Conservation (phyloP, 352 stramenopile species). For the Phytophthora macrochlamydospora region DNA sequence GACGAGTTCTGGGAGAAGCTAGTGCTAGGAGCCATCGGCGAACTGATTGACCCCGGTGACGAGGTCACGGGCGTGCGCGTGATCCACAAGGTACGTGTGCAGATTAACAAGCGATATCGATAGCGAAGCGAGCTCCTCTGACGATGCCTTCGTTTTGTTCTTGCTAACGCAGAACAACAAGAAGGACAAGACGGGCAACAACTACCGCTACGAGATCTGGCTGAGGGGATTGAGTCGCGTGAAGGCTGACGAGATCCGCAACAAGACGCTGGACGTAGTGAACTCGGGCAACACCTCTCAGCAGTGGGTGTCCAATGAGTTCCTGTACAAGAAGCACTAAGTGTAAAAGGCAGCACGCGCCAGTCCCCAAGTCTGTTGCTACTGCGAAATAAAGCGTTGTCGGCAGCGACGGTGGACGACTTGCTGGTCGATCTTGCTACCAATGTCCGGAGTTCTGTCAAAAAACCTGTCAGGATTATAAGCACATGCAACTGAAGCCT, state of each 20-base stretch:
- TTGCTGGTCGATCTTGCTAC: background rate
- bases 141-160: background rate
- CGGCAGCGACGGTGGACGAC: no score
- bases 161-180: constrained; percentile 76
- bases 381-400: no score
- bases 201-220: constrained; percentile 89
- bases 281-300: constrained; percentile 60
- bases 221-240: constrained; percentile 63
- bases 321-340: constrained; percentile 88
- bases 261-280: constrained; percentile 67
- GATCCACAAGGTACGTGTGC: constrained; percentile 82
- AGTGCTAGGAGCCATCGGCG: constrained; percentile 90
- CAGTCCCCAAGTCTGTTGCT: background rate
- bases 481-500: no score
- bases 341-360: constrained; percentile 22
- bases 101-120: background rate
- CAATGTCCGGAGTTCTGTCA: no score
- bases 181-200: constrained; percentile 84
- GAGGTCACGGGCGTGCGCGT: constrained; percentile 92
- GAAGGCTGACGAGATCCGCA: constrained; percentile 77
- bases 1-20: constrained; percentile 91
- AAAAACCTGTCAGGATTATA: no score
- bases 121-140: background rate
- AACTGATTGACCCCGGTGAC: constrained; percentile 85
- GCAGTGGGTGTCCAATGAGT: constrained; percentile 63